phyloP scores from a whole-genome alignment of 2,329 filamentous ascomycete species.

The Aspergillus melleus region DNA sequence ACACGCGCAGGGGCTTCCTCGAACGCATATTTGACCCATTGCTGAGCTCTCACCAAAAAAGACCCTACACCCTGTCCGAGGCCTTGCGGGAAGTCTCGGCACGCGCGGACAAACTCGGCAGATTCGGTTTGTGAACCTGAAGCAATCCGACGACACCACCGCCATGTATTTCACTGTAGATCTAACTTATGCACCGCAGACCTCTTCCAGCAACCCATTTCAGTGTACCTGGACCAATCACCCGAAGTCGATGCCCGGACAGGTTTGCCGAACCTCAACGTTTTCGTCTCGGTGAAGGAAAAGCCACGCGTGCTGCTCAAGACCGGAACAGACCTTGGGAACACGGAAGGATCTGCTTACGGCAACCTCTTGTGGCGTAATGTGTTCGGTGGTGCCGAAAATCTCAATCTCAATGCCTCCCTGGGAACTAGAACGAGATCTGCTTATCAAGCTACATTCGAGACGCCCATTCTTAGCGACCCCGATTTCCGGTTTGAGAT shows the following conservation, averaged over 20 bases:
- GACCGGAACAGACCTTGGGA: conserved; percentile 91
- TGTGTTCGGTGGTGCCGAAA: conserved; percentile 91
- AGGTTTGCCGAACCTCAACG: conserved; percentile 68
- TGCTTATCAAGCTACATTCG: conserved; percentile 83
- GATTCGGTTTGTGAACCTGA: conserved; percentile 65
- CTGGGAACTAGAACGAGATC: conserved; percentile 87
- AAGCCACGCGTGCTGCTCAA: conserved; percentile 82
- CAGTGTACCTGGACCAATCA: conserved; percentile 78
- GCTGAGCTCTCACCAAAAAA: conserved; percentile 65
- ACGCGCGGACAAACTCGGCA: conserved; percentile 71
- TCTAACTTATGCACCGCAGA: conserved; percentile 51
- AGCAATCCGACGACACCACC: background rate
- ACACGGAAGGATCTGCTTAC: conserved; percentile 91
- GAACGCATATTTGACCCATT: conserved; percentile 77
- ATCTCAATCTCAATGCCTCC: conserved; percentile 81
- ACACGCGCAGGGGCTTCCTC: conserved; percentile 83
- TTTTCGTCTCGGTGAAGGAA: conserved; percentile 76
- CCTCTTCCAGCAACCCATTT: conserved; percentile 82
- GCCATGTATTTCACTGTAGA: background rate
- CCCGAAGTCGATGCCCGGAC: conserved; percentile 68
- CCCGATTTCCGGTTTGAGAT: conserved; percentile 77
- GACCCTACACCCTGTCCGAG: conserved; percentile 75
- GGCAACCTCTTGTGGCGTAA: conserved; percentile 85
- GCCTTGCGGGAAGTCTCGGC: conserved; percentile 71
- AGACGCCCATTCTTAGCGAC: conserved; percentile 79